Evolutionary conservation across 2,329 filamentous ascomycete species (phyloP), one percentile per base, ranked within the genome.

Genomic region (Aspergillus ochraceus): DNA sequence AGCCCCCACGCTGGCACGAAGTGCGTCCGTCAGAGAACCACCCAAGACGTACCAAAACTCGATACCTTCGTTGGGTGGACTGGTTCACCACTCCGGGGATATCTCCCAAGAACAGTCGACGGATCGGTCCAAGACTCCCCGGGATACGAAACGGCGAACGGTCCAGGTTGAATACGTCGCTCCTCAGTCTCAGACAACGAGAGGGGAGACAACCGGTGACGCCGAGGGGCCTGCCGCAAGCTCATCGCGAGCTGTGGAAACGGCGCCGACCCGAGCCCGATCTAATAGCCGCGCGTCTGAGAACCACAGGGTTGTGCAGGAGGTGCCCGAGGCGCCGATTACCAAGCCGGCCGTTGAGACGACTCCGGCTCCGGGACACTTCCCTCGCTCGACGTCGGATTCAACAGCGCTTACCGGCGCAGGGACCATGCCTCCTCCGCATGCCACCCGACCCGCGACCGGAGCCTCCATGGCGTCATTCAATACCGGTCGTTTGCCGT

Each of bases 141-240:
- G 92, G 66, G 93, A 97, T 73, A 90, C 90, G 69, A 98, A 98
- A 78, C 88, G 95, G 59, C 87, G 93, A 68, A 99, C 95, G 0
- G 92, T 99, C 0, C 95, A 99, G 78, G 91, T 99, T 62, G 95
- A 99, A 80, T 99, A 99, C 76, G 95, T 98, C 58, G 90, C 93
- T 20, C 95, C 95, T 24, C 88, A 89, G 26, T 96, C 92, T 6
- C 88, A 94, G 71, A 97, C 94, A 0, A 85, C 89, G 63, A 86
- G 94, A 64, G 92, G 90, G 30, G 86, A 86, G 63, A 52, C 61
- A 1, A 55, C 64, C 12, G 39, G 53, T 30, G 60, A 55, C 4
- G 50, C 54, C 17, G 54, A 59, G 26, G 57, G 63, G 10, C 59
- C 58, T 32, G 30, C 59, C 49, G 57, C 64, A 8, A 61, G 59